Evolutionary conservation across 2,329 filamentous ascomycete species (phyloP), one percentile per base, ranked within the genome.

Genomic region (Botryosphaeria dothidea): DNA sequence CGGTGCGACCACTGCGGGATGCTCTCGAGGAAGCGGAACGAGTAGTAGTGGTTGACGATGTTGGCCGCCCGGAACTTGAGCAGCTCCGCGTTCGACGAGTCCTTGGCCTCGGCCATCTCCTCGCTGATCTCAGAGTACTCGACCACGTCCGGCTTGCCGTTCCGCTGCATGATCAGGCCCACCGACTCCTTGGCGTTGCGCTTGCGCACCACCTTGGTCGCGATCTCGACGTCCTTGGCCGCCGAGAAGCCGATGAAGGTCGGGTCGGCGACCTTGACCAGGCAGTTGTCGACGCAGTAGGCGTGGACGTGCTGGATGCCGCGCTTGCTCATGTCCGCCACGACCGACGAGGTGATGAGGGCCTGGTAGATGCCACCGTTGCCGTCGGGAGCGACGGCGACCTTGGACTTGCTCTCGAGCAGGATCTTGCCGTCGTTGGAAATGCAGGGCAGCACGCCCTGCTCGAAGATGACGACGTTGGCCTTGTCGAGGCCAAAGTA

Each of bases 31-130:
- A 97, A 98, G 70, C 86, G 83, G 84, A 93, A 94, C 52, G 92
- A 96, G 84, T 99, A 99, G 87, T 98, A 99, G 85, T 99, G 95
- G 85, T 99, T 99, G 82, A 99, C 95, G 72, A 99, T 99, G 84
- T 99, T 99, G 74, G 94, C 95, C 65, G 95, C 94, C 68, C 95
- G 91, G 88, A 97, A 98, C 81, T 94, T 96, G 76, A 99, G 89
- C 62, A 97, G 84, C 65, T 87, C 89, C 3, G 87, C 83, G 73
- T 97, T 89, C 79, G 91, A 91, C 63, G 90, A 80, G 75, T 99
- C 95, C 75, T 90, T 87, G 69, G 93, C 94, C 80, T 96, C 92
- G 65, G 94, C 91, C n/a, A 92, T 95, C 68, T 88, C 90, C 69
- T 87, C 81, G 83, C 96, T 91, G 72, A 99, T 98, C 83, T 99